Percentiles rank a stretch among this genome's conserved stretches.
Conservation (phyloP, 2,329 filamentous ascomycete species). For the Monilinia polystroma region DNA sequence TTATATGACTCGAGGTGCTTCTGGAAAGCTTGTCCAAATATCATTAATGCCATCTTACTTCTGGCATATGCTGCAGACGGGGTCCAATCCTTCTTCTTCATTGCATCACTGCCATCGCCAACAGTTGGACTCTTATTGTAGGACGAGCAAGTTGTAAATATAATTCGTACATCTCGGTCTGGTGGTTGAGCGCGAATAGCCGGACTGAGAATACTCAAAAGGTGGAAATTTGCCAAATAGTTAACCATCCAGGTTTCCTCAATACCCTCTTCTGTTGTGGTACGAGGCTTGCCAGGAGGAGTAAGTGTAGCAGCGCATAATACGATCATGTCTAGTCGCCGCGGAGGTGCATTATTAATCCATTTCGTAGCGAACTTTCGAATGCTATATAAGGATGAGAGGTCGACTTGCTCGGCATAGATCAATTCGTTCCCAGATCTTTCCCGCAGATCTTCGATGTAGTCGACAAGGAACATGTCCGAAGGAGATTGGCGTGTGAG, state of each 20-base stretch:
- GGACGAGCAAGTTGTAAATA: conserved; percentile 82
- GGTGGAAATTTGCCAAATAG: conserved; percentile 92
- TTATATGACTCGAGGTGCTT: conserved; percentile 85
- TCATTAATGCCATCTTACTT: conserved; percentile 78
- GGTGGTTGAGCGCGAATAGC: conserved; percentile 88
- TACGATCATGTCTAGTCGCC: conserved; percentile 86
- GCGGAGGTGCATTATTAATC: conserved; percentile 91
- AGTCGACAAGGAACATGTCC: conserved; percentile 89
- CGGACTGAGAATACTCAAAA: conserved; percentile 86
- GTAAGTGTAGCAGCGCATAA: conserved; percentile 80
- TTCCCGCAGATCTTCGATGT: conserved; percentile 81
- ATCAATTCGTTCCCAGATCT: conserved; percentile 80
- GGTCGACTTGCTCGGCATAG: conserved; percentile 92
- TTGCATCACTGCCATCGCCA: conserved; percentile 47
- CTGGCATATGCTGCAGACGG: conserved; percentile 60
- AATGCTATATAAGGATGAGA: conserved; percentile 84
- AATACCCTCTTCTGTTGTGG: conserved; percentile 71
- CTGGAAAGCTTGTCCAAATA: conserved; percentile 87
- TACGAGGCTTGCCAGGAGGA: conserved; percentile 60
- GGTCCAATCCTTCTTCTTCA: conserved; percentile 53
- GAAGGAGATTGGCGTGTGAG: conserved; percentile 78
- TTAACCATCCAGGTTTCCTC: conserved; percentile 94
- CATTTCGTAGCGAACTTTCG: conserved; percentile 94
- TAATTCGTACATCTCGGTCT: conserved; percentile 86
- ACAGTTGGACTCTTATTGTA: conserved; percentile 78